A percentile compares a stretch with the other conserved stretches of the same genome.
Conservation (phyloP, 495 filamentous ascomycete species). For the Cryomyces antarcticus region DNA sequence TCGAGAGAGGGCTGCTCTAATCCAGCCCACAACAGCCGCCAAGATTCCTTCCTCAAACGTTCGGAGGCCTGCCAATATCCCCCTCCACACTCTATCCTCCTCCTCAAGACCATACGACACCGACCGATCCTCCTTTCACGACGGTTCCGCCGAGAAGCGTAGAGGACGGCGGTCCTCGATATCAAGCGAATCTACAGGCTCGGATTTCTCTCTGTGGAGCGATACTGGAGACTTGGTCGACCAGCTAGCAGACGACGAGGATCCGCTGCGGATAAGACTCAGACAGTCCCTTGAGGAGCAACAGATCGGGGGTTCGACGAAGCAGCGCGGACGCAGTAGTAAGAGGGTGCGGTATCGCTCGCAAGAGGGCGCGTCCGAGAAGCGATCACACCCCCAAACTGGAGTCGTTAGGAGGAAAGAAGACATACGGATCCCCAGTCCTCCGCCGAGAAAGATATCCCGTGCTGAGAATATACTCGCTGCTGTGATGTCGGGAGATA, state of each 20-base stretch:
- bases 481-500: conserved; percentile 60
- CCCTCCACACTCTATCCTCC: conserved; percentile 31
- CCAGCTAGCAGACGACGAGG: conserved; percentile 64
- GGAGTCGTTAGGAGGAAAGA: conserved; percentile 43
- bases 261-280: conserved; percentile 46
- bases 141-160: conserved; percentile 27
- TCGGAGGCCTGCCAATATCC: conserved; percentile 30
- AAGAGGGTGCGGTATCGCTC: conserved; percentile 33
- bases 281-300: conserved; percentile 40
- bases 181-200: conserved; percentile 38
- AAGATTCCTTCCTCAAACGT: conserved; percentile 37
- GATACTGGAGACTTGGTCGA: conserved; percentile 87
- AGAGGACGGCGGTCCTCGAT: conserved; percentile 24
- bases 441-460: conserved; percentile 38
- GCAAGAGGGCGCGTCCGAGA: conserved; percentile 12
- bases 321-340: conserved; percentile 11
- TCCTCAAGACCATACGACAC: conserved; percentile 18
- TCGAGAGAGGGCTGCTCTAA: conserved; percentile 28
- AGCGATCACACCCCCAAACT: conserved; percentile 11
- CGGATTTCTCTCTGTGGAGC: conserved; percentile 67
- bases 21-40: conserved; percentile 25
- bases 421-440: conserved; percentile 62
- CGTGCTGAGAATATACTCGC: conserved; percentile 47
- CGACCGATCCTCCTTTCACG: conserved; percentile 20
- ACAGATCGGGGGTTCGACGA: conserved; percentile 24